A percentile compares a stretch with the other conserved stretches of the same genome.
Conservation (phyloP, 441 rosid genomes). For the Theobroma grandiflorum region DNA sequence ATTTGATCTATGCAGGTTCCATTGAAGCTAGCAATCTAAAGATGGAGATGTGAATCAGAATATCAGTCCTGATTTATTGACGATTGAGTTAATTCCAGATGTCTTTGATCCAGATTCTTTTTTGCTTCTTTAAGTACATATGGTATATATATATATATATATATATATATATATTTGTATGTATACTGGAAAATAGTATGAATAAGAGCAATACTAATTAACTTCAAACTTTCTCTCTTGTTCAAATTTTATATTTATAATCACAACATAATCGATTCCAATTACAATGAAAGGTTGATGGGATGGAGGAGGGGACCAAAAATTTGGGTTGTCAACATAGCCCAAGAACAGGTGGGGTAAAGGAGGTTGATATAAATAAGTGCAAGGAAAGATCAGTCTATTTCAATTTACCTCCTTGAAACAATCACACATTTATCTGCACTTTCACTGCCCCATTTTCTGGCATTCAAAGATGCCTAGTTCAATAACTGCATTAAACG, state of each 20-base stretch:
- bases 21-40: slow-evolving; percentile 55
- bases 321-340: background rate
- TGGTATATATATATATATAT: slow-evolving; percentile 38
- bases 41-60: slow-evolving; percentile 62
- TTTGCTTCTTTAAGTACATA: slow-evolving; percentile 41
- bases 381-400: slow-evolving; percentile 22
- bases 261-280: slow-evolving; percentile 15
- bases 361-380: slow-evolving; percentile 10
- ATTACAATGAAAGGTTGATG: slow-evolving; percentile 18
- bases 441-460: slow-evolving; percentile 7
- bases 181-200: slow-evolving; percentile 44
- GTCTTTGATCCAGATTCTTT: slow-evolving; percentile 46
- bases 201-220: slow-evolving; percentile 47
- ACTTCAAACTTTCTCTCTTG: slow-evolving; percentile 26
- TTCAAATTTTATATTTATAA: background rate
- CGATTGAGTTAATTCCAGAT: slow-evolving; percentile 23
- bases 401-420: background rate
- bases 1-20: slow-evolving; percentile 50
- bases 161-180: slow-evolving; percentile 51
- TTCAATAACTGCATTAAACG: background rate
- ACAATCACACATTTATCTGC: background rate
- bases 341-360: slow-evolving; percentile 35
- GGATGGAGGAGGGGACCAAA: slow-evolving; percentile 43
- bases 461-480: background rate
- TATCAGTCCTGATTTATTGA: slow-evolving; percentile 34